Conservation (phyloP, 2,329 filamentous ascomycete species). For the Arachnopeziza araneosa region DNA sequence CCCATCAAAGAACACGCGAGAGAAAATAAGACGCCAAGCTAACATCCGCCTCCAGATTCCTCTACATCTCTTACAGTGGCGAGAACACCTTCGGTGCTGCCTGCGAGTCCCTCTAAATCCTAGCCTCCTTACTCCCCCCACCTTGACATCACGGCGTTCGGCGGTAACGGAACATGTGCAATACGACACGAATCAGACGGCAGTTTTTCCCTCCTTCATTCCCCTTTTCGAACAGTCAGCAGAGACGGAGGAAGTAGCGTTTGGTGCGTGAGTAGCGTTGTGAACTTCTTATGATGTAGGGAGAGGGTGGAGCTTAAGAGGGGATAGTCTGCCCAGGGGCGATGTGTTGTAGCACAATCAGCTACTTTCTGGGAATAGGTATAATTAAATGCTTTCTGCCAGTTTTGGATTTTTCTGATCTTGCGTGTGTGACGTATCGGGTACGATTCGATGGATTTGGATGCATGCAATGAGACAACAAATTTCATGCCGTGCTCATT, state of each 20-base stretch:
- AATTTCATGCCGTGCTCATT: neutral
- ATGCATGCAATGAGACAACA: neutral
- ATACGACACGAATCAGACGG: neutral
- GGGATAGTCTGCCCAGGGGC: neutral
- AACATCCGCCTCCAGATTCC: constrained; percentile 55
- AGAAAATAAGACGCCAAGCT: constrained; percentile 25
- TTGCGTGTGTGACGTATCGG: neutral
- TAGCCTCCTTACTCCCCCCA: neutral
- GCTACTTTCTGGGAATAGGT: neutral
- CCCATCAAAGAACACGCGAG: neutral
- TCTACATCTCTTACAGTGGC: constrained; percentile 98
- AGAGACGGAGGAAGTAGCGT: neutral
- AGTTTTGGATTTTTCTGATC: neutral
- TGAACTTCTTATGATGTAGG: neutral
- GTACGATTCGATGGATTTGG: neutral
- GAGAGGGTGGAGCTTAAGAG: neutral
- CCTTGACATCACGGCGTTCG: neutral
- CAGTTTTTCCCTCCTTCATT: neutral
- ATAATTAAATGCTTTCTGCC: neutral
- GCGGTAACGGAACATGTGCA: neutral
- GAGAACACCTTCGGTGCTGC: constrained; percentile 88
- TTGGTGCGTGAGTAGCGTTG: neutral
- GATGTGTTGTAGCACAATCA: neutral
- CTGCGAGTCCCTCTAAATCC: neutral
- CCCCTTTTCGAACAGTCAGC: neutral